These are phyloP conservation scores for Cystobasidium ongulense DNA, from an alignment of 768 basidiomycete species.

Conservation along the genomic window DNA sequence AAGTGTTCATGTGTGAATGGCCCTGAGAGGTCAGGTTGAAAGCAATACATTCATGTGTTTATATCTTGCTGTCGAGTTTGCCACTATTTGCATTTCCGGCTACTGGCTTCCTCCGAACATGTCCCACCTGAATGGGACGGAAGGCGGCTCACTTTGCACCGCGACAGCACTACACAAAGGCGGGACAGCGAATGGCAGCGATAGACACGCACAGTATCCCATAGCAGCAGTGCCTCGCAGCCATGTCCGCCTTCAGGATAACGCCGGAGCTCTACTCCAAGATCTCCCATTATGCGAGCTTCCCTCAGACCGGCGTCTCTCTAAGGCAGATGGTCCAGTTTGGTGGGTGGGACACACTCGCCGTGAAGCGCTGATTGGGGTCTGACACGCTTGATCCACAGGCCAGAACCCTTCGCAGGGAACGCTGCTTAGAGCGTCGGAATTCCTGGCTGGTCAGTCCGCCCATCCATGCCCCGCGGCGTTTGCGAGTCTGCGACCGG, in stretches of 20 bases:
- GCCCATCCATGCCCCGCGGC: not conserved
- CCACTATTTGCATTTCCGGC: not conserved
- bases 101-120: not conserved
- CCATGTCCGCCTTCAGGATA: conserved; percentile 17
- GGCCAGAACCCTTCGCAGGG: conserved; percentile 83
- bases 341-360: conserved; percentile 45
- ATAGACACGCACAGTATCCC: too few relatives aligned
- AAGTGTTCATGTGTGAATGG: too few relatives aligned
- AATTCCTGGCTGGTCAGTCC: conserved; percentile 65
- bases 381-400: not conserved
- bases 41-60: too few relatives aligned
- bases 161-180: too few relatives aligned
- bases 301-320: conserved; percentile 77
- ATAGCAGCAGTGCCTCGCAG: too few relatives aligned
- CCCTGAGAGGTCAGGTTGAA: too few relatives aligned
- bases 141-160: too few relatives aligned
- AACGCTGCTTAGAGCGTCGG: conserved; percentile 80
- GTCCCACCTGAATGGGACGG: not conserved
- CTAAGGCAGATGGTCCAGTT: conserved; percentile 97
- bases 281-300: conserved; percentile 41
- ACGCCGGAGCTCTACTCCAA: conserved; percentile 34
- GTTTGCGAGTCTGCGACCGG: not conserved
- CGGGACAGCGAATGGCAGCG: not conserved
- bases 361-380: not conserved
- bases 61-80: not conserved